Percentiles rank a stretch among this genome's conserved stretches.
Evolutionary conservation across 768 basidiomycete genomes (phyloP).

Genomic region (Lactifluus subvellereus): DNA sequence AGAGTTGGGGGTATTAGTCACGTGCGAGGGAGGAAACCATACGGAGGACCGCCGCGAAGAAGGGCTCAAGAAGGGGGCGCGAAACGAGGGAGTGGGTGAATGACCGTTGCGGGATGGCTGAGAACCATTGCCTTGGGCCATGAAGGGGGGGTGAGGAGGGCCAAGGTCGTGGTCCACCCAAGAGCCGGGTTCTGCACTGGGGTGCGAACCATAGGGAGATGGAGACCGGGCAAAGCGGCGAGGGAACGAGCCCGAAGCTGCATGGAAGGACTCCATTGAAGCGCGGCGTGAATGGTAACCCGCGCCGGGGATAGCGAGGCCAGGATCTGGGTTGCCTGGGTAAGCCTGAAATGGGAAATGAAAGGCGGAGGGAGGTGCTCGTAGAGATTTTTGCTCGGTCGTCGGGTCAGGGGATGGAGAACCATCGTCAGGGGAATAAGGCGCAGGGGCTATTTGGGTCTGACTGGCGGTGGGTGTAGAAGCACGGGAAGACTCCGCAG

Average conservation of each 20-base stretch:
- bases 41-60: slow-evolving; percentile 59
- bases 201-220: slow-evolving; percentile 27
- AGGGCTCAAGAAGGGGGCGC: slow-evolving; percentile 64
- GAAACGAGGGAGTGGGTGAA: slow-evolving; percentile 35
- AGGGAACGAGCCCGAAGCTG: slow-evolving; percentile 19
- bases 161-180: slow-evolving; percentile 17
- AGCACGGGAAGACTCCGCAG: slow-evolving; percentile 14
- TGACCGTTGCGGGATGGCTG: slow-evolving; percentile 6
- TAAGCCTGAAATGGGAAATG: slow-evolving; percentile 53
- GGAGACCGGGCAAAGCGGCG: slow-evolving; percentile 27
- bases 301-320: slow-evolving; percentile 37
- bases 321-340: slow-evolving; percentile 61
- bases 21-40: slow-evolving; percentile 55
- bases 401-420: slow-evolving; percentile 22
- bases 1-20: slow-evolving; percentile 27
- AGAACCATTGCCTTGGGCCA: slow-evolving; percentile 12
- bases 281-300: slow-evolving; percentile 32
- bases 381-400: not conserved
- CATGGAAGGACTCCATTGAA: slow-evolving; percentile 38
- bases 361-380: slow-evolving; percentile 40
- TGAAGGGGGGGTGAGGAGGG: slow-evolving; percentile 20
- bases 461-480: not conserved
- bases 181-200: slow-evolving; percentile 27
- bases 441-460: slow-evolving; percentile 1
- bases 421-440: slow-evolving; percentile 20